phyloP scores from a whole-genome alignment of 2,329 filamentous ascomycete genomes.

The Amauroascus verrucosus region DNA sequence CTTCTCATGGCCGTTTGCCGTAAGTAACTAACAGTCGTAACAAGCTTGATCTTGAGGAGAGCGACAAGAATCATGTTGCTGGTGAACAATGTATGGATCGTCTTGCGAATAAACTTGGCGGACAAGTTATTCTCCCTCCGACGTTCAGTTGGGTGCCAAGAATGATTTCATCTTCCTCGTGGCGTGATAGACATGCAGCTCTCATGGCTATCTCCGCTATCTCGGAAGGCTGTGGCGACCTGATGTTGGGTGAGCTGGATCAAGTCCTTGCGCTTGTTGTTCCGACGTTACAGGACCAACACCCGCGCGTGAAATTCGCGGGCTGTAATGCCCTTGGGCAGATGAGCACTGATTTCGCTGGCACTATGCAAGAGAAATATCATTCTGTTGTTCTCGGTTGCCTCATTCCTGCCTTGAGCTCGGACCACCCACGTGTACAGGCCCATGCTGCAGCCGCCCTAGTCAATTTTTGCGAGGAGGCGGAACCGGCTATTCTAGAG shows the following conservation, averaged over 20 bases:
- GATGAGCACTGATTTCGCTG: constrained; percentile 98
- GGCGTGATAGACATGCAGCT: constrained; percentile 91
- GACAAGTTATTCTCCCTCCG: constrained; percentile 79
- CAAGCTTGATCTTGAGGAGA: constrained; percentile 86
- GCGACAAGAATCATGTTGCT: constrained; percentile 91
- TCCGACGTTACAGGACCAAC: constrained; percentile 76
- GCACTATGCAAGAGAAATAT: constrained; percentile 94
- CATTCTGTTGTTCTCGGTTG: constrained; percentile 77
- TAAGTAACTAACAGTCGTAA: constrained; percentile 17
- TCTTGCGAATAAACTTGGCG: constrained; percentile 91
- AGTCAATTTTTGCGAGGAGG: constrained; percentile 98
- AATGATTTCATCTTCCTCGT: constrained; percentile 92
- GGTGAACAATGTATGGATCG: constrained; percentile 98
- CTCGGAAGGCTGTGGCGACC: constrained; percentile 87
- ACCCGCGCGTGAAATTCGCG: constrained; percentile 91
- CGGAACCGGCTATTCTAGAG: constrained; percentile 81
- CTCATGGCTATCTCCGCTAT: constrained; percentile 99
- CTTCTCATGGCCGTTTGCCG: background rate
- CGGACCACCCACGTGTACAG: constrained; percentile 84
- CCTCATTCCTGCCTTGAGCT: constrained; percentile 85
- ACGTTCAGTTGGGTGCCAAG: constrained; percentile 95
- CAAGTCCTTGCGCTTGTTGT: constrained; percentile 93
- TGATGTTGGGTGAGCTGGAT: constrained; percentile 90
- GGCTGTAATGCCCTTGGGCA: constrained; percentile 98
- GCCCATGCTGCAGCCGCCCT: constrained; percentile 94